Percentiles rank a stretch among this genome's conserved stretches.
These are phyloP conservation scores for Beauveria scarabaeidicola DNA, from an alignment of 2,329 filamentous ascomycete species.

Conservation along the genomic window DNA sequence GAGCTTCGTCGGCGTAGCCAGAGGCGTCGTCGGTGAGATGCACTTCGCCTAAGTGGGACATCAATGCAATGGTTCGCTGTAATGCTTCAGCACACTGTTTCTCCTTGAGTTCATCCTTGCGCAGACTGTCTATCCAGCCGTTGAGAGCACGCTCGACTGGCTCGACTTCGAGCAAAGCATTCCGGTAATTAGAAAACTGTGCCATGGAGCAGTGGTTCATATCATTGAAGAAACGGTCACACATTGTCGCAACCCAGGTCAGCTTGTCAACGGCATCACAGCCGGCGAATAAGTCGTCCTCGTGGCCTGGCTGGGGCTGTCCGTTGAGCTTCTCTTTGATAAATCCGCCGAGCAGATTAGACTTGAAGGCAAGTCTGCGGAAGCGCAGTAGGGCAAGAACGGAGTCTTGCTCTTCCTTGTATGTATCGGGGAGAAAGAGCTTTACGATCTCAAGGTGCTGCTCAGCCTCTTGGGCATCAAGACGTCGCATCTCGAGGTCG, in stretches of 20 bases:
- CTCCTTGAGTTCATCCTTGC: constrained; percentile 78
- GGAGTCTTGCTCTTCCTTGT: constrained; percentile 71
- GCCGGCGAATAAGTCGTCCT: constrained; percentile 71
- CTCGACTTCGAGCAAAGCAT: constrained; percentile 77
- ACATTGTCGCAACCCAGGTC: constrained; percentile 74
- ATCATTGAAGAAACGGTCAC: constrained; percentile 72
- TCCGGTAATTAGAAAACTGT: constrained; percentile 70
- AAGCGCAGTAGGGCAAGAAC: constrained; percentile 84
- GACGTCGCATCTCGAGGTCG: constrained; percentile 74
- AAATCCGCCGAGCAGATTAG: constrained; percentile 66
- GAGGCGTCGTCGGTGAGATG: constrained; percentile 63
- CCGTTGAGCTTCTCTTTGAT: constrained; percentile 70
- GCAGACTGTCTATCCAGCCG: constrained; percentile 75
- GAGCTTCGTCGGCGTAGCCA: constrained; percentile 68
- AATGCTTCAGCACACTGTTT: constrained; percentile 74
- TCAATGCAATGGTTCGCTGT: constrained; percentile 73
- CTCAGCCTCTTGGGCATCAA: constrained; percentile 81
- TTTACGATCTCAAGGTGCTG: constrained; percentile 86
- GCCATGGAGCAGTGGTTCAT: constrained; percentile 71
- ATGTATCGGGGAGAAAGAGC: constrained; percentile 79
- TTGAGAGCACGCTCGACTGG: constrained; percentile 86
- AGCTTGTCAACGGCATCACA: constrained; percentile 81
- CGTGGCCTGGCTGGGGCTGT: constrained; percentile 55
- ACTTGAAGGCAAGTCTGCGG: constrained; percentile 82
- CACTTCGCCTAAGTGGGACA: constrained; percentile 78